A percentile compares a stretch with the other conserved stretches of the same genome.
Evolutionary conservation across 2,329 filamentous ascomycete genomes (phyloP).

Genomic region (Aspergillus fumigatiaffinis): DNA sequence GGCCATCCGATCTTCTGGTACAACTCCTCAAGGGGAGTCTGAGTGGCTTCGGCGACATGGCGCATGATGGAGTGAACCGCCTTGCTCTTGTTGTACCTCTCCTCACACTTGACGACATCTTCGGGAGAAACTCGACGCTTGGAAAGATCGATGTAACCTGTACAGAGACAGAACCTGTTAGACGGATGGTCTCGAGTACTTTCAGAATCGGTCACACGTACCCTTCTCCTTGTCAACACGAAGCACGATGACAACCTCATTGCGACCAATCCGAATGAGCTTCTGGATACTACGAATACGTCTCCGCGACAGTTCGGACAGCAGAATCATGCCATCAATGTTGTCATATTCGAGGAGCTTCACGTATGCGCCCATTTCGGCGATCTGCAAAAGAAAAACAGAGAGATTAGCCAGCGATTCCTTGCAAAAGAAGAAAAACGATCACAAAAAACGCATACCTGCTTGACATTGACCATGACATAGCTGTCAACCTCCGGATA

Average conservation of each 20-base stretch:
- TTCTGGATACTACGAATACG: conserved; percentile 99
- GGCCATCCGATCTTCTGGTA: conserved; percentile 97
- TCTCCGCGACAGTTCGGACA: conserved; percentile 93
- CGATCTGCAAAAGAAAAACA: conserved; percentile 60
- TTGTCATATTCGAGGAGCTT: conserved; percentile 99
- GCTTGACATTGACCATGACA: conserved; percentile 99
- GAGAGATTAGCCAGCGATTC: conserved; percentile 12
- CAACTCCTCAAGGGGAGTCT: conserved; percentile 86
- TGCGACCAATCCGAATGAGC: conserved; percentile 94
- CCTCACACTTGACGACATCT: conserved; percentile 97
- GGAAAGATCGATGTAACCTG: conserved; percentile 94
- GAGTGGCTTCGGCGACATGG: conserved; percentile 96
- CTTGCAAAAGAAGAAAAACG: neutral
- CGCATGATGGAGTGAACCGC: conserved; percentile 99
- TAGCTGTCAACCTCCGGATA: conserved; percentile 98
- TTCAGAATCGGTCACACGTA: conserved; percentile 31
- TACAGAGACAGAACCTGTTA: conserved; percentile 16
- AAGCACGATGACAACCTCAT: conserved; percentile 97
- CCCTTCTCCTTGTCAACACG: conserved; percentile 99
- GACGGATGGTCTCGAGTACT: neutral
- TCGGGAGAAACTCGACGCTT: conserved; percentile 97
- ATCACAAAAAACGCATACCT: conserved; percentile 52
- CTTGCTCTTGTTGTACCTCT: conserved; percentile 99
- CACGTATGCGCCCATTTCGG: conserved; percentile 99
- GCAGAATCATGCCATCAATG: conserved; percentile 99